Evolutionary conservation across 306 rosid genomes (phyloP), one percentile per base, ranked within the genome.

Genomic region (Prunus fruticosa): DNA sequence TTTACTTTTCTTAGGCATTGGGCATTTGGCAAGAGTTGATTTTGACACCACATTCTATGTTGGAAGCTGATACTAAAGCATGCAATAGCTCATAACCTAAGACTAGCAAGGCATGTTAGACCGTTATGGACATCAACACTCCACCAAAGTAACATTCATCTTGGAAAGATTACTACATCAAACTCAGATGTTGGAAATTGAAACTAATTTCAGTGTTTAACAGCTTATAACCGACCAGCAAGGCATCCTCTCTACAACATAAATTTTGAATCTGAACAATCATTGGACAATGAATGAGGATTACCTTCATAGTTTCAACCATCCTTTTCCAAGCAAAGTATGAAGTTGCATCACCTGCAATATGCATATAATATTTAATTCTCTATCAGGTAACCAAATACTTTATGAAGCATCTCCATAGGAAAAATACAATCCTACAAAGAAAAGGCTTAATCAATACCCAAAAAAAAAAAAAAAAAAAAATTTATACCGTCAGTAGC

Each of bases 301-400:
- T 75, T 49, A 93, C 97, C 97, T 93, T 93, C 76, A 90, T 88
- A 19, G 89, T 64, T 67, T 89, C 89, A 20, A 83, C 82, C 94
- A 87, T 90, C 86, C 85, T 85, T 80, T 87, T 82, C 92, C 93
- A 93, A 57, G 92, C 85, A 75, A 73, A 51, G 69, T 72, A 81
- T 34, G 92, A 76, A 74, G 83, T 74, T 66, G 84, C 34, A 51
- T 82, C 85, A 73, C 85, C 97, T 90, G 91, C 77, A 78, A 81
- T 56, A 82, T 58, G 78, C 45, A 57, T 41, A 84, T 16, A 75
- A n/a, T 54, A 18, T 65, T 74, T 20, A 27, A 53, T 83, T 77
- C 60, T 32, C 45, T 30, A 79, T 23, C 27, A 41, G 11, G 10
- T n/a, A 68, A 19, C 30, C 45, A 14, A 54, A 16, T 32, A 46